Evolutionary conservation across 495 filamentous ascomycete genomes (phyloP).

Genomic region (Talaromyces wortmannii): DNA sequence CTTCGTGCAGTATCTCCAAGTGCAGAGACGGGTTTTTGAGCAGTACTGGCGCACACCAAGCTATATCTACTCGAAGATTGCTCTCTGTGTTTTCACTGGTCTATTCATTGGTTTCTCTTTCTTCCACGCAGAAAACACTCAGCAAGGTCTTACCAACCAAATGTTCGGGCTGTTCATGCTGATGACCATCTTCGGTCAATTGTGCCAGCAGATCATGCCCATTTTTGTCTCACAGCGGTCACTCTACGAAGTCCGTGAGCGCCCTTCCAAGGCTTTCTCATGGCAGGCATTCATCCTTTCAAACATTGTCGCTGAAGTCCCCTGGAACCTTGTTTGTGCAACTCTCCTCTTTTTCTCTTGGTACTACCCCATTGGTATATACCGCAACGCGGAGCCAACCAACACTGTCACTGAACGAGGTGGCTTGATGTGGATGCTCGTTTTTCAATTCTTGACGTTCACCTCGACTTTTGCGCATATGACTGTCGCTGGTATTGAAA

Average conservation of each 20-base stretch:
- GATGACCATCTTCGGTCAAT: constrained; percentile 65
- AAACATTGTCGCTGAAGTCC: constrained; percentile 68
- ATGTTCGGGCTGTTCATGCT: constrained; percentile 86
- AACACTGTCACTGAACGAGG: constrained; percentile 51
- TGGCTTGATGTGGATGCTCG: constrained; percentile 57
- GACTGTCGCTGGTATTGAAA: constrained; percentile 61
- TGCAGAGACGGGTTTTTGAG: constrained; percentile 61
- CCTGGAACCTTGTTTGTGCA: constrained; percentile 67
- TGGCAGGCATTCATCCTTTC: constrained; percentile 80
- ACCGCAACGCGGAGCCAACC: constrained; percentile 57
- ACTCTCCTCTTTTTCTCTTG: constrained; percentile 64
- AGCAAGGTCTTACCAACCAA: constrained; percentile 81
- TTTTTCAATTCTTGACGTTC: constrained; percentile 42
- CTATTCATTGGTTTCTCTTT: constrained; percentile 90
- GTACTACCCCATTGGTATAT: constrained; percentile 79
- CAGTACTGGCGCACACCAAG: constrained; percentile 86
- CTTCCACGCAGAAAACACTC: constrained; percentile 58
- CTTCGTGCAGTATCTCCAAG: constrained; percentile 37
- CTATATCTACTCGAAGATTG: constrained; percentile 74
- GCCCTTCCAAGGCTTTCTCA: constrained; percentile 74
- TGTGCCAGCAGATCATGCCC: constrained; percentile 82
- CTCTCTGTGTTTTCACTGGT: constrained; percentile 40
- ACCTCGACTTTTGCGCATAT: constrained; percentile 48
- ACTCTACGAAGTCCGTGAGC: constrained; percentile 80
- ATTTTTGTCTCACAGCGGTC: constrained; percentile 70